Percentiles rank a stretch among this genome's conserved stretches.
phyloP scores from a whole-genome alignment of 2,329 filamentous ascomycete species.

The Phialocephala subalpina region DNA sequence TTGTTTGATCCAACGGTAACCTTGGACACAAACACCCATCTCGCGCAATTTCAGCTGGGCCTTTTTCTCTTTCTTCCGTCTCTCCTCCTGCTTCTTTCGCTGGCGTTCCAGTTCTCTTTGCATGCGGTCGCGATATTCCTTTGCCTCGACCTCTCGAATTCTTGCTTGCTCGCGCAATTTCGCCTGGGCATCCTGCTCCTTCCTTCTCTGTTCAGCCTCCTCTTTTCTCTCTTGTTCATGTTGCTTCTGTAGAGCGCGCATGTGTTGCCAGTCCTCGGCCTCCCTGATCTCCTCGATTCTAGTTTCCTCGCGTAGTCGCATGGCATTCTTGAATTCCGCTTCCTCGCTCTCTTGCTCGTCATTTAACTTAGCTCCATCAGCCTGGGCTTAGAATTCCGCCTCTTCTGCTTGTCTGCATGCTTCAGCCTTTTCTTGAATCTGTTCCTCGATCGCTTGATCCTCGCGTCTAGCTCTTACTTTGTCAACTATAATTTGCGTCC shows the following conservation, averaged over 20 bases:
- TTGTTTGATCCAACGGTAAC: constrained; percentile 70
- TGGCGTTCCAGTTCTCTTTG: constrained; percentile 48
- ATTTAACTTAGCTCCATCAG: constrained; percentile 44
- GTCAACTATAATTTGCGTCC: constrained; percentile 66
- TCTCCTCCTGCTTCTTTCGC: constrained; percentile 49
- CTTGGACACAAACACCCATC: constrained; percentile 63
- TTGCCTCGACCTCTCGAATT: constrained; percentile 41
- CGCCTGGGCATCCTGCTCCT: too few relatives aligned
- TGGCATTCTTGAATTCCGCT: constrained; percentile 33
- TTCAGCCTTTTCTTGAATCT: constrained; percentile 42
- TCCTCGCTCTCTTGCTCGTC: constrained; percentile 33
- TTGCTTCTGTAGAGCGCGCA: too few relatives aligned
- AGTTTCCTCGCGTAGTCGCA: too few relatives aligned
- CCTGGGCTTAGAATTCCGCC: constrained; percentile 23
- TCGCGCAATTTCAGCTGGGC: constrained; percentile 56
- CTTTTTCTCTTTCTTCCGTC: constrained; percentile 48
- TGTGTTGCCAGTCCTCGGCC: too few relatives aligned
- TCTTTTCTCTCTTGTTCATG: too few relatives aligned
- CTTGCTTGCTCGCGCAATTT: too few relatives aligned
- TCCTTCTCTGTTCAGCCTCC: too few relatives aligned
- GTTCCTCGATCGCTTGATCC: constrained; percentile 16
- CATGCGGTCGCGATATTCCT: constrained; percentile 38
- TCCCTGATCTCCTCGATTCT: too few relatives aligned
- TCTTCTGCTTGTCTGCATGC: constrained; percentile 21
- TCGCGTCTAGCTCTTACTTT: constrained; percentile 38